Percentiles rank a stretch among this genome's conserved stretches.
phyloP scores from a whole-genome alignment of 148 eudicot genomes.

The Rhododendron griersonianum region DNA sequence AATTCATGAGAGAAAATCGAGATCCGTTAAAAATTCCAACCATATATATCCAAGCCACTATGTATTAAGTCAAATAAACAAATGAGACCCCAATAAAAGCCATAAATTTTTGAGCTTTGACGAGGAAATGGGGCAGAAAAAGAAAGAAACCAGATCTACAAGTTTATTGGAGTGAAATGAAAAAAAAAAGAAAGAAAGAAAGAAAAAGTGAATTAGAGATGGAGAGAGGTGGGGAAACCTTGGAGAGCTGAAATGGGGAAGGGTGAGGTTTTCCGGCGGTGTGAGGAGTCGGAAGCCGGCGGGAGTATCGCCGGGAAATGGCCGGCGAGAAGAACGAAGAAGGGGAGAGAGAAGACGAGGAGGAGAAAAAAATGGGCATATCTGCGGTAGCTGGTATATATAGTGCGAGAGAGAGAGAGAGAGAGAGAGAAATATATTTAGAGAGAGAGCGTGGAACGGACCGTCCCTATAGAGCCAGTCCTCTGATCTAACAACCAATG shows the following conservation, averaged over 20 bases:
- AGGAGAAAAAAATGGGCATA: slow-evolving; percentile 35
- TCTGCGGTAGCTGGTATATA: slow-evolving; percentile 31
- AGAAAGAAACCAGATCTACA: slow-evolving; percentile 16
- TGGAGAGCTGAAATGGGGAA: slow-evolving; percentile 5
- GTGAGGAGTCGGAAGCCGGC: neutral
- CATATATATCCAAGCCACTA: neutral
- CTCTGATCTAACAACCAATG: neutral
- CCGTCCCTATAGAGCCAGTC: neutral
- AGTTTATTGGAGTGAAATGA: neutral
- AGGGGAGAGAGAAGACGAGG: slow-evolving; percentile 14
- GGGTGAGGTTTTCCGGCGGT: neutral
- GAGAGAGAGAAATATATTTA: neutral
- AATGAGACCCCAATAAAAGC: neutral
- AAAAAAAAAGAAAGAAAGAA: neutral
- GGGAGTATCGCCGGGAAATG: slow-evolving; percentile 5
- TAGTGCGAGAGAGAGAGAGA: slow-evolving; percentile 15
- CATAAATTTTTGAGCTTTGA: neutral
- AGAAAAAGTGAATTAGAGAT: neutral
- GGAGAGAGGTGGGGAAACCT: neutral
- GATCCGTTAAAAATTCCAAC: slow-evolving; percentile 2
- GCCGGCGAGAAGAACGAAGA: slow-evolving; percentile 5
- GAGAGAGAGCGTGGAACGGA: slow-evolving; percentile 2
- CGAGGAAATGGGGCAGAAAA: neutral
- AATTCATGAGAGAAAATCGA: neutral
- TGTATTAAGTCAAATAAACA: neutral